Evolutionary conservation across 164 flowering plant species (phyloP), one percentile per base, ranked within the genome.

Genomic region (Chimonanthus praecox): DNA sequence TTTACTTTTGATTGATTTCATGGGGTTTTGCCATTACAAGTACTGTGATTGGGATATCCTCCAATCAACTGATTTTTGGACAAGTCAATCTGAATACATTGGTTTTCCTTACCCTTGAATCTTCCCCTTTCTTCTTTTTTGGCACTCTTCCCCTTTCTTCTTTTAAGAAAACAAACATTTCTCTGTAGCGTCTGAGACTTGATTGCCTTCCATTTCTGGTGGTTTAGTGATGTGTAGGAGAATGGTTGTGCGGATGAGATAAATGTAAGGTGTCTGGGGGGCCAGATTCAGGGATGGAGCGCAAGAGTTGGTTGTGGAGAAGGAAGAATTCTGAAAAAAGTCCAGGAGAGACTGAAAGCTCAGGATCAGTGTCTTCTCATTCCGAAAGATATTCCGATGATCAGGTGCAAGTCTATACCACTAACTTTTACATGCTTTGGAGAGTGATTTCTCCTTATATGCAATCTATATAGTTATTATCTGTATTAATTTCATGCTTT

Each of bases 341-440:
- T 71, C 85, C 88, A 1, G 90, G 87, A 4, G 90, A 87, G 76
- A 84, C 90, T 0, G 90, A 85, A 66, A 87, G 88, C 72, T 85
- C 88, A 7, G 90, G 88, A 67, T 87, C 90, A 1, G 49, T 84
- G 43, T 87, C 90, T 67, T 87, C 89, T 16, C 88, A 81, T 71
- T 87, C 90, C 6, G 90, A 83, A 74, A 83, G 87, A 77, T 84
- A 69, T 69, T 84, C 86, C 3, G 90, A 85, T 80, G 90, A 87
- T 49, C 90, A 87, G 86, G 90, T 85, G 54, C 46, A 33, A 15
- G 1, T 60, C 63, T 6, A 64, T 6, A 68, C 51, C 33, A 33
- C 60, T 47, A 60, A 54, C 49, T 46, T 60, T 18, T 58, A 8
- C 18, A 20, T 9, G 18, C 18, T 69, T 63, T 67, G 44, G 8